Conservation (phyloP, 805 yeast species). For the Kuraishia molischiana region DNA sequence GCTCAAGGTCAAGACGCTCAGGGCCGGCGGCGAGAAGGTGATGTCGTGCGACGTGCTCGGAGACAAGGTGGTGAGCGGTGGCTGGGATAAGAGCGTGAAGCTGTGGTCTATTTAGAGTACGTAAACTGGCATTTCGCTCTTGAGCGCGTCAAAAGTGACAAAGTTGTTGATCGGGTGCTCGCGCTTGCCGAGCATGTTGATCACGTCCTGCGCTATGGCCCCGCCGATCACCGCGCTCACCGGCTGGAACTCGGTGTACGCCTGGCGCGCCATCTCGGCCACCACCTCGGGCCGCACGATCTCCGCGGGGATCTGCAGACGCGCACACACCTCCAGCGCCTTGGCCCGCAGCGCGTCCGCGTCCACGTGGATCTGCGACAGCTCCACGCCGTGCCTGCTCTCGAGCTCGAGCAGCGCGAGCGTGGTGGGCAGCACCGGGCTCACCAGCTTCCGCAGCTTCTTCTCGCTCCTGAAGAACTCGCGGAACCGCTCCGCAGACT, state of each 20-base stretch:
- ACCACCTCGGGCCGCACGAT: slow-evolving; percentile 28
- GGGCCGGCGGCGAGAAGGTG: slow-evolving; percentile 57
- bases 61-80: slow-evolving; percentile 45
- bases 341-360: slow-evolving; percentile 17
- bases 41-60: slow-evolving; percentile 54
- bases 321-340: slow-evolving; percentile 21
- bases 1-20: slow-evolving; percentile 41
- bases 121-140: slow-evolving; percentile 71
- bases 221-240: slow-evolving; percentile 88
- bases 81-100: slow-evolving; percentile 81
- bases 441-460: slow-evolving; percentile 34
- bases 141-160: slow-evolving; percentile 63
- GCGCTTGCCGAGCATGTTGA: slow-evolving; percentile 67
- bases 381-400: slow-evolving; percentile 13
- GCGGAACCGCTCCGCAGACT: slow-evolving; percentile 22
- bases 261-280: slow-evolving; percentile 34
- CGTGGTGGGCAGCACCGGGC: slow-evolving; percentile 49
- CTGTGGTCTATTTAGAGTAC: slow-evolving; percentile 28
- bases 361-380: slow-evolving; percentile 13
- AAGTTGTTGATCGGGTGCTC: slow-evolving; percentile 80
- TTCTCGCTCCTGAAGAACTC: slow-evolving; percentile 16
- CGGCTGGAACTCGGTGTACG: slow-evolving; percentile 64
- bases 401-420: slow-evolving; percentile 43
- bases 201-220: slow-evolving; percentile 79
- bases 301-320: slow-evolving; percentile 35